Evolutionary conservation across 129 eudicot species (phyloP).

Genomic region (carrot (Daucus carota)): DNA sequence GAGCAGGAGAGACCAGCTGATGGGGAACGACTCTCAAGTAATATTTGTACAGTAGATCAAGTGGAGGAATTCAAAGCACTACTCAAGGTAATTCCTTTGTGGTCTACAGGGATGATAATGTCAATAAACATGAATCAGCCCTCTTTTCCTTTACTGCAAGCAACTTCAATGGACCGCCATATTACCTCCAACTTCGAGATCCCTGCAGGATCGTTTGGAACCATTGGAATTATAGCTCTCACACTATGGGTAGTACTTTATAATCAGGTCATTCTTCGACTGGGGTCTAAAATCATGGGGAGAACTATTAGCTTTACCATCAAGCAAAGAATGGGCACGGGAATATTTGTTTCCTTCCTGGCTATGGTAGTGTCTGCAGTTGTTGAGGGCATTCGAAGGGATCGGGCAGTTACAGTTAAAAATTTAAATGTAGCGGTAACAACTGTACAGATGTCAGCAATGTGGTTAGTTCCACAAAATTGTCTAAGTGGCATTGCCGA

Average conservation of each 20-base stretch:
- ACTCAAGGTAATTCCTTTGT: conserved; percentile 21
- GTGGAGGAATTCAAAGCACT: conserved; percentile 28
- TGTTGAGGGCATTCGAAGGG: conserved; percentile 25
- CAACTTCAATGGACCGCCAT: conserved; percentile 22
- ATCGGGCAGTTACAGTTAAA: conserved; percentile 11
- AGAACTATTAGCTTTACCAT: conserved; percentile 15
- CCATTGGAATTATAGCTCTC: background rate
- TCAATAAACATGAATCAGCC: background rate
- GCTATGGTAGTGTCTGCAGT: conserved; percentile 20
- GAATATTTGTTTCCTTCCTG: conserved; percentile 18
- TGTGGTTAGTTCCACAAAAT: background rate
- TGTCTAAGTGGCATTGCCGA: background rate
- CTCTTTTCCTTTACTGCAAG: conserved; percentile 13
- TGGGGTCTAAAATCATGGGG: conserved; percentile 16
- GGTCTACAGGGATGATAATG: conserved; percentile 22
- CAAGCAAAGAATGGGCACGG: conserved; percentile 32
- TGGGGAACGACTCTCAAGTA: conserved; percentile 16
- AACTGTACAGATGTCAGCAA: conserved; percentile 21
- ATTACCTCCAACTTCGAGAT: conserved; percentile 22
- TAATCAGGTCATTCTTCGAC: conserved; percentile 23
- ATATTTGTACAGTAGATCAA: conserved; percentile 29
- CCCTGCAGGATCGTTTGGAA: conserved; percentile 16
- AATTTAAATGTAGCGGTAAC: conserved; percentile 6
- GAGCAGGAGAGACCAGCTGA: conserved; percentile 15
- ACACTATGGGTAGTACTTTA: conserved; percentile 22